These are phyloP conservation scores for Diaporthe citrichinensis DNA, from an alignment of 2,329 filamentous ascomycete species.

Conservation along the genomic window DNA sequence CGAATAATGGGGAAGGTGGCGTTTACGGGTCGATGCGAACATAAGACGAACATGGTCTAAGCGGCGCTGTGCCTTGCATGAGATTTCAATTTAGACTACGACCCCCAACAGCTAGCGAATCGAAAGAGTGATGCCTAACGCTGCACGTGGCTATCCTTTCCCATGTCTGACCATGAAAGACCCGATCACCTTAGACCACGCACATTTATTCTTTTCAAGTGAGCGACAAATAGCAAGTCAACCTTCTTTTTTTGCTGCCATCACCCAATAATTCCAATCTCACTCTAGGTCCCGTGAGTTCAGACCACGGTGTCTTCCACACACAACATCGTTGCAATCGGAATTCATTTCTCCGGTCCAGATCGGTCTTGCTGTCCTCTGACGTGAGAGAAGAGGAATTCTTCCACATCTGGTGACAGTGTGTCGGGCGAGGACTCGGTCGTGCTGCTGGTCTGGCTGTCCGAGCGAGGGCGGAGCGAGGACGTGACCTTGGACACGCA, in stretches of 20 bases:
- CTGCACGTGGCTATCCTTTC: too few relatives aligned
- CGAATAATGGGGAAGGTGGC: not conserved
- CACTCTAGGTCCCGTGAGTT: not conserved
- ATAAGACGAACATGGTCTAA: slow-evolving; percentile 13
- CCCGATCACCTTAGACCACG: not conserved
- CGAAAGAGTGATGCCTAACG: not conserved
- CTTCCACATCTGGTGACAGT: slow-evolving; percentile 23
- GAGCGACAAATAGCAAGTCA: not conserved
- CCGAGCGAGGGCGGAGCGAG: slow-evolving; percentile 7
- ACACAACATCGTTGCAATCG: not conserved
- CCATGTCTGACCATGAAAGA: too few relatives aligned
- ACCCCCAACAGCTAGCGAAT: not conserved
- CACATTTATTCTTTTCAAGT: not conserved
- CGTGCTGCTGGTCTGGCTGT: slow-evolving; percentile 17
- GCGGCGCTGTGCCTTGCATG: slow-evolving; percentile 16
- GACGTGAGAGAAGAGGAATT: not conserved
- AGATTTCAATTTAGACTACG: slow-evolving; percentile 5
- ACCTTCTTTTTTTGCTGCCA: too few relatives aligned
- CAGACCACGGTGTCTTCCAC: not conserved
- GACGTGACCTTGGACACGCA: slow-evolving; percentile 23
- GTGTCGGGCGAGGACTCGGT: not conserved
- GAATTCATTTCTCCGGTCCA: not conserved
- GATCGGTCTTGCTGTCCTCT: not conserved
- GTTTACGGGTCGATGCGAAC: not conserved
- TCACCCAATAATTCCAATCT: not conserved